phyloP scores from a whole-genome alignment of 495 filamentous ascomycete genomes.

The Pseudevernia furfuracea region DNA sequence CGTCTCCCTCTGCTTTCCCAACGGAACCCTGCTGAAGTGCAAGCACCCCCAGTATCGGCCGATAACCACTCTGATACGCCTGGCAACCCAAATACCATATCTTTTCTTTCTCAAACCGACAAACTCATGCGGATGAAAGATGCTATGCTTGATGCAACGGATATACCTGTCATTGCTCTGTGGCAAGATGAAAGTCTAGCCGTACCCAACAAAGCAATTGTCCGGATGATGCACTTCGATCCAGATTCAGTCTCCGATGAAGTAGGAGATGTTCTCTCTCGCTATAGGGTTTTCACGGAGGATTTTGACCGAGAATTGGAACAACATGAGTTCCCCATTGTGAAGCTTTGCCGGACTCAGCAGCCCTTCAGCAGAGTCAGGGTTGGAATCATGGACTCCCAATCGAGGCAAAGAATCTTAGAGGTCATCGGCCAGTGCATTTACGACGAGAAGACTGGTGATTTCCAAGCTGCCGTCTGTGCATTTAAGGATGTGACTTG shows the following conservation, averaged over 20 bases:
- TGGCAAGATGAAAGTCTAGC: conserved; percentile 63
- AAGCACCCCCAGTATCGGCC: conserved; percentile 8
- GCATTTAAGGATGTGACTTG: conserved; percentile 60
- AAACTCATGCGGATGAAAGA: conserved; percentile 64
- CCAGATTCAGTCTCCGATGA: conserved; percentile 38
- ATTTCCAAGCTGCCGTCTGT: conserved; percentile 59
- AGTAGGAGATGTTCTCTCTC: conserved; percentile 45
- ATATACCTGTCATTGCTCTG: conserved; percentile 60
- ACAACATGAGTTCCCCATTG: conserved; percentile 53
- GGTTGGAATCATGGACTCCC: conserved; percentile 51
- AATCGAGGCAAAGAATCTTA: conserved; percentile 39
- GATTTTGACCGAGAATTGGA: conserved; percentile 53
- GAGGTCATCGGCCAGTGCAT: conserved; percentile 56
- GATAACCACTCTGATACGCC: conserved; percentile 12
- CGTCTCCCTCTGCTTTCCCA: background rate
- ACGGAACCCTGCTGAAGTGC: background rate
- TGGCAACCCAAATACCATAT: background rate
- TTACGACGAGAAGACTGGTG: conserved; percentile 49
- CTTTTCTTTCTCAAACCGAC: conserved; percentile 28
- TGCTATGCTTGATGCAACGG: conserved; percentile 58
- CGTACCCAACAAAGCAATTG: conserved; percentile 55
- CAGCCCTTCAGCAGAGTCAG: conserved; percentile 45
- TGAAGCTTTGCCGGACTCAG: conserved; percentile 47
- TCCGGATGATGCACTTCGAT: conserved; percentile 41
- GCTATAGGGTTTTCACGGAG: conserved; percentile 50